A percentile compares a stretch with the other conserved stretches of the same genome.
Conservation (phyloP, 495 filamentous ascomycete species). For the Penicillium robsamsonii region DNA sequence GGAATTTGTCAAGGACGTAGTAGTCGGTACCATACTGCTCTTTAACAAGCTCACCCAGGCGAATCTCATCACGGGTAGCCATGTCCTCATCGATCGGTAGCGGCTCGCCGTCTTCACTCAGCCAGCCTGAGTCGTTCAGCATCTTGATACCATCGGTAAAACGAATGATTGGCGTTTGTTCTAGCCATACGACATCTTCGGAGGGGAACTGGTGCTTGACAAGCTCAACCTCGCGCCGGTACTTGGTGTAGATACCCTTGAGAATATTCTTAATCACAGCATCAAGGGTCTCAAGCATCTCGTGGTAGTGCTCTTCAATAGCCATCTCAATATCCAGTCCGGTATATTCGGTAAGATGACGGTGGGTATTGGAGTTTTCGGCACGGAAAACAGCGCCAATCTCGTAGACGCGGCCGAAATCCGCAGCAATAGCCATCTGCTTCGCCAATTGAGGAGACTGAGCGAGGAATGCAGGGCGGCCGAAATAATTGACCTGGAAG, state of each 20-base stretch:
- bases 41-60: constrained; percentile 75
- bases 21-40: constrained; percentile 87
- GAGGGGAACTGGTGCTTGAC: constrained; percentile 64
- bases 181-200: constrained; percentile 74
- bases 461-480: constrained; percentile 74
- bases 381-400: constrained; percentile 89
- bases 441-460: constrained; percentile 94
- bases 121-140: constrained; percentile 79
- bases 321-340: constrained; percentile 96
- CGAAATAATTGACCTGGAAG: constrained; percentile 85
- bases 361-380: constrained; percentile 91
- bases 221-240: constrained; percentile 65
- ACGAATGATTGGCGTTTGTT: constrained; percentile 75
- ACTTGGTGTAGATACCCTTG: constrained; percentile 62
- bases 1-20: constrained; percentile 95
- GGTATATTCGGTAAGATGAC: constrained; percentile 94
- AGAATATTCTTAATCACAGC: constrained; percentile 80
- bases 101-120: constrained; percentile 67
- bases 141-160: constrained; percentile 78
- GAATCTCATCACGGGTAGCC: constrained; percentile 81
- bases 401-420: constrained; percentile 83
- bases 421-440: constrained; percentile 88
- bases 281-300: constrained; percentile 75
- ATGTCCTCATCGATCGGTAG: constrained; percentile 74
- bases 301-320: constrained; percentile 84